Evolutionary conservation across 2,329 filamentous ascomycete genomes (phyloP), one percentile per base, ranked within the genome.

Genomic region (Fusarium sp.): DNA sequence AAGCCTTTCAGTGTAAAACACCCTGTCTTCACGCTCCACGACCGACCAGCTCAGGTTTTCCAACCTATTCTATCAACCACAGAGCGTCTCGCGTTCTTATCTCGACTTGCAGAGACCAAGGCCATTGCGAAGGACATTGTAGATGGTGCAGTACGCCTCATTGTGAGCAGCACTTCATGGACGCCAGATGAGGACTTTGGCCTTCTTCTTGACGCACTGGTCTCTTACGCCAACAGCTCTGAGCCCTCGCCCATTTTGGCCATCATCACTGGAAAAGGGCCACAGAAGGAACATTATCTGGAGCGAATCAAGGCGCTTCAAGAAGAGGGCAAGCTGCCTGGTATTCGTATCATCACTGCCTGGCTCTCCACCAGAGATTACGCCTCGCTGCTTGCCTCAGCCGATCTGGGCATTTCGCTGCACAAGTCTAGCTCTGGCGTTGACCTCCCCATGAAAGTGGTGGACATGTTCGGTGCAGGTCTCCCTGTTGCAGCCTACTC

Each of bases 381-480:
- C 77, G 95, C 96, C 1, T 85, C 84, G 1, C 86, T 99, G 6
- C 88, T 99, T 31, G 92, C 91, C 13, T 91, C 91, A 44, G 94
- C 96, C 5, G 95, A 98, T 74, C 84, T 99, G 1, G 96, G 96
- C 11, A 89, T 99, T 24, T 97, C 93, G 58, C 83, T 99, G 26
- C 96, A 99, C 81, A 97, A 90, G 69, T 98, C 94, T 15, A 97
- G 92, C 71, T 97, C 94, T 4, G 96, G 96, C 2, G 94, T 99
- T 1, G 96, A 99, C 79, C 84, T 99, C 20, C 96, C 96, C 0
- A 99, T 99, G 96, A 99, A 99, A 81, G 94, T 99, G 1, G 95
- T 99, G 15, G 96, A 99, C 78, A 98, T 99, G 95, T 98, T 99
- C 78, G 96, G 96, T 4, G 92, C 95, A 0, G 96, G 95, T 0